A percentile compares a stretch with the other conserved stretches of the same genome.
Evolutionary conservation across 2,329 filamentous ascomycete species (phyloP).

Genomic region (Exophiala mesophila): DNA sequence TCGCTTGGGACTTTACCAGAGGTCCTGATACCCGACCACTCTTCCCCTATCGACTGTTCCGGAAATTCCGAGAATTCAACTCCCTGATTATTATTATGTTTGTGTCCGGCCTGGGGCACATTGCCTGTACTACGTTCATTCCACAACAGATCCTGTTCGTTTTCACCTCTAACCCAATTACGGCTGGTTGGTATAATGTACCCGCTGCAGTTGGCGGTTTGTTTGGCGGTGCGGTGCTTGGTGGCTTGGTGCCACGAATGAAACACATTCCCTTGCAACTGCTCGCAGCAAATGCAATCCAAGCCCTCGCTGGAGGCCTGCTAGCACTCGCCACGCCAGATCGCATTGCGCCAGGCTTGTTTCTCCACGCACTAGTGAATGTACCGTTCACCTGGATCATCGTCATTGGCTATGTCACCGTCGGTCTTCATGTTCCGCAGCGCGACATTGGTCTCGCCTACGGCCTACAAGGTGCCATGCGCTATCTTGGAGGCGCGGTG

Average conservation of each 20-base stretch:
- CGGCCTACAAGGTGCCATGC: slow-evolving; percentile 3
- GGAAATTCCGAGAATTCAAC: slow-evolving; percentile 3
- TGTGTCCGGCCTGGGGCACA: neutral
- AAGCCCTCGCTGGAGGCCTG: slow-evolving; percentile 2
- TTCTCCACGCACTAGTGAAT: neutral
- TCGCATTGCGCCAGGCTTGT: slow-evolving; percentile 1
- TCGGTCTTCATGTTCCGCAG: slow-evolving; percentile 4
- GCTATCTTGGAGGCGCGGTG: slow-evolving; percentile 3
- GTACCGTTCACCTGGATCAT: slow-evolving; percentile 3
- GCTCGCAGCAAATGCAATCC: slow-evolving; percentile 2
- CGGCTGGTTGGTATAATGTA: slow-evolving; percentile 4
- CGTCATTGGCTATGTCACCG: slow-evolving; percentile 2
- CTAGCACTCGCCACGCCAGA: neutral
- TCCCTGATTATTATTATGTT: slow-evolving; percentile 6
- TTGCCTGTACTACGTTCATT: slow-evolving; percentile 2
- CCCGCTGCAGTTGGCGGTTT: slow-evolving; percentile 1
- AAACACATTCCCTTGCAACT: slow-evolving; percentile 5
- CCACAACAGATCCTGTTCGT: slow-evolving; percentile 2
- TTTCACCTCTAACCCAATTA: slow-evolving; percentile 4
- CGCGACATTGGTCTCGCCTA: slow-evolving; percentile 5
- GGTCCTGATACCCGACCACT: neutral
- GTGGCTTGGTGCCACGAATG: slow-evolving; percentile 1
- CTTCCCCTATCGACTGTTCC: slow-evolving; percentile 3
- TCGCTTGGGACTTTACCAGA: slow-evolving; percentile 34
- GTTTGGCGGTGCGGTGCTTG: slow-evolving; percentile 1